Evolutionary conservation across 2,329 filamentous ascomycete species (phyloP), one percentile per base, ranked within the genome.

Genomic region (Massarina eburnea): DNA sequence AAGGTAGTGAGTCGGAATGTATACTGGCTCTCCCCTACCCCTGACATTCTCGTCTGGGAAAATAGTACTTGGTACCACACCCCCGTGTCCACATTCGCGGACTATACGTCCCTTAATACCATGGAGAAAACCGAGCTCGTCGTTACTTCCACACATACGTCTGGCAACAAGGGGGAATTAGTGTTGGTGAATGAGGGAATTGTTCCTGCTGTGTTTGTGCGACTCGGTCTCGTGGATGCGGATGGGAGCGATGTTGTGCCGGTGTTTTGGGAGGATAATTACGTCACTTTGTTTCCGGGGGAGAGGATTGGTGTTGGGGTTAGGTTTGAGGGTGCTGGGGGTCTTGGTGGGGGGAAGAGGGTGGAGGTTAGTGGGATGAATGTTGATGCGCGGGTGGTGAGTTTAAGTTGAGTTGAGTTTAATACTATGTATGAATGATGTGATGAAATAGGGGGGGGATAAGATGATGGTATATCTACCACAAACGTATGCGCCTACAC

Each of bases 221-320:
- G 75, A 2, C 43, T 85, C 22, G 75, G 74, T 36, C 59, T 83
- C 1, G 70, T 82, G 0, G 73, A 81, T 48, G 49, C 43, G 2
- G 47, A 61, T 0, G 73, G 73, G 0, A 52, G 67, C 0, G 79
- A 82, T 40, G 70, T 83, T 0, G 51, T 74, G 4, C 79, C 81
- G 0, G 73, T 81, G 1, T 68, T 71, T 17, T 85, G 82, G 81
- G 77, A 76, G 1, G 82, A 85, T 50, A 85, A 85, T 48, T 85
- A 85, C 49, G 68, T 85, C 10, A 84, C 81, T 1, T 62, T 85
- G 8, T 83, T 78, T 73, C 80, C 82, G 0, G 63, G 68, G 1
- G 82, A 85, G 68, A 76, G 67, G 41, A 35, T 82, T 5, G 65
- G 60, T 8, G 15, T 62, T 14, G 45, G 39, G 8, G 38, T 60